Evolutionary conservation across 1,284 basidiomycete genomes (phyloP).

Genomic region (Rhodotorula sp.): DNA sequence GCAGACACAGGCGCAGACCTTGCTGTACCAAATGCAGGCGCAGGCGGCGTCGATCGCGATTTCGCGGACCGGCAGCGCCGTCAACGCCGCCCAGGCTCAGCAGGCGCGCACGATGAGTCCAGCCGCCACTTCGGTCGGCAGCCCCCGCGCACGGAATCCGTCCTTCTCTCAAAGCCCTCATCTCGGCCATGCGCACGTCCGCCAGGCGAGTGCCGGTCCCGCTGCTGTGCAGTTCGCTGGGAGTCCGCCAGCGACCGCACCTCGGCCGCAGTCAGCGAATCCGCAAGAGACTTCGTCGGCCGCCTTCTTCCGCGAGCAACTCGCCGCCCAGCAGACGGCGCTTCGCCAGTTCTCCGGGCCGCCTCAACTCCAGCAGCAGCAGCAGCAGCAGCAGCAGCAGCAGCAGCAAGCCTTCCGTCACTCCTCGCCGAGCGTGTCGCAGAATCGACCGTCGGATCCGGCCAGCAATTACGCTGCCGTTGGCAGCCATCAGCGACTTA

Average conservation of each 20-base stretch:
- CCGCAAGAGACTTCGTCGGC: slow-evolving; percentile 15
- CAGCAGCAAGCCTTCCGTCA: background rate
- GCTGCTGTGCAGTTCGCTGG: slow-evolving; percentile 17
- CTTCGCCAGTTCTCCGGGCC: background rate
- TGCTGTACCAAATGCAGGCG: slow-evolving; percentile 32
- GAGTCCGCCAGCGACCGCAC: slow-evolving; percentile 14
- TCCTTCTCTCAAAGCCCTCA: slow-evolving; percentile 29
- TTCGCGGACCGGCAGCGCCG: background rate
- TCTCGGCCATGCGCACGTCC: slow-evolving; percentile 19
- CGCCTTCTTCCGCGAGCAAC: slow-evolving; percentile 33
- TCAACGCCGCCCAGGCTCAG: background rate
- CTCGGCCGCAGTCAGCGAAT: slow-evolving; percentile 11
- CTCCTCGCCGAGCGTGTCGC: background rate
- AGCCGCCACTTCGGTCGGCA: background rate
- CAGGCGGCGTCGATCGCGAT: slow-evolving; percentile 14
- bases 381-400: slow-evolving; percentile 3
- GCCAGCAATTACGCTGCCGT: background rate
- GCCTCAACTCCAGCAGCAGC: background rate
- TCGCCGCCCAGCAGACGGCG: background rate
- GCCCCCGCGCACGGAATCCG: slow-evolving; percentile 1
- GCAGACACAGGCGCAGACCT: slow-evolving; percentile 20
- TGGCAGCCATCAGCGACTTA: slow-evolving; percentile 9
- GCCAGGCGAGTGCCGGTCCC: slow-evolving; percentile 8
- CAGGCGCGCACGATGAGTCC: slow-evolving; percentile 4
- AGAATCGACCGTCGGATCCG: background rate